A percentile compares a stretch with the other conserved stretches of the same genome.
Conservation (phyloP, 2,329 filamentous ascomycete genomes). For the Pseudogymnoascus sp. region DNA sequence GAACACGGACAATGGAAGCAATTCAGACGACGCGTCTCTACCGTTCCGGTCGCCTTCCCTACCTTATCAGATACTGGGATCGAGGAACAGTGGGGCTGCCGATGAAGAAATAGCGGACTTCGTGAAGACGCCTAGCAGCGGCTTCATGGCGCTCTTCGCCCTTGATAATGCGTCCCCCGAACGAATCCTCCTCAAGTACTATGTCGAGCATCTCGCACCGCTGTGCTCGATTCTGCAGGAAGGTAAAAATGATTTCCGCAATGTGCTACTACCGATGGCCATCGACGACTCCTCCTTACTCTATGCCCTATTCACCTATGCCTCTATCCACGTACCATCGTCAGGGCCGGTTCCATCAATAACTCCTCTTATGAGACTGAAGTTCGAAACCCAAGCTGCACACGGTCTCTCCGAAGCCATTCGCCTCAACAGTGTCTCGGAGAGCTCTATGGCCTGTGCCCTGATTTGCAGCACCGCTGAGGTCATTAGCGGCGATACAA, state of each 20-base stretch:
- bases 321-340: slow-evolving; percentile 15
- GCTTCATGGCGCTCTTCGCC: slow-evolving; percentile 6
- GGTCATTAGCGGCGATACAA: slow-evolving; percentile 15
- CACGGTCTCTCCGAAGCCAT: slow-evolving; percentile 16
- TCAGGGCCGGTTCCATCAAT: slow-evolving; percentile 8
- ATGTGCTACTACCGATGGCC: slow-evolving; percentile 15
- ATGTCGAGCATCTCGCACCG: slow-evolving; percentile 12
- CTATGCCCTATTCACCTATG: slow-evolving; percentile 16
- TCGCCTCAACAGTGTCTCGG: slow-evolving; percentile 13
- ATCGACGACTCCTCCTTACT: slow-evolving; percentile 17
- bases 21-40: background rate
- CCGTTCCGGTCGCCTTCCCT: background rate
- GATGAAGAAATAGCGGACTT: background rate
- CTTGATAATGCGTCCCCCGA: slow-evolving; percentile 3
- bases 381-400: slow-evolving; percentile 15
- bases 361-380: slow-evolving; percentile 8
- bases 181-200: slow-evolving; percentile 15
- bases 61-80: background rate
- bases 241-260: slow-evolving; percentile 11
- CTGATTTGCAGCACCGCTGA: slow-evolving; percentile 16
- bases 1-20: background rate
- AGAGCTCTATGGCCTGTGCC: slow-evolving; percentile 16
- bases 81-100: background rate
- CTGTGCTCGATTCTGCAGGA: slow-evolving; percentile 15
- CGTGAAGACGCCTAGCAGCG: background rate